Base-by-base conservation (phyloP, 73 alveolate genomes). In the Paramecium pentaurelia region DNA sequence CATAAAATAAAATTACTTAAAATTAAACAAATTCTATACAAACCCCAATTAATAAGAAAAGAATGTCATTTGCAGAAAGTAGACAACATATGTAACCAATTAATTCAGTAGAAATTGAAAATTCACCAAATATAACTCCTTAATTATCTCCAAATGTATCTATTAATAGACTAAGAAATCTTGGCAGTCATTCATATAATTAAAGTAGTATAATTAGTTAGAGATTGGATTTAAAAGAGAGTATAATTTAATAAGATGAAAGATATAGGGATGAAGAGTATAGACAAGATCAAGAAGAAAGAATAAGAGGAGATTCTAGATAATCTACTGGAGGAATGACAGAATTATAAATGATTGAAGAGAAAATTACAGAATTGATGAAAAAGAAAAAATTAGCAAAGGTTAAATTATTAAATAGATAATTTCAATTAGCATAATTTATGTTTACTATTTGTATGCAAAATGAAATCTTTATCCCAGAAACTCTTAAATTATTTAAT, bases 401-500 rank as follows among this genome's bases (percentile, higher is more conserved):
- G 18, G 91, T 77, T 6, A 80, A 80, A 80, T 80, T 80, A 18
- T 47, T 45, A 20, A 80, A 80, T 80, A 80, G 91, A 45, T 12
- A 80, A 47, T 80, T 80, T 45, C 27, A 80, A 80, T 27, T 80
- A 10, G 91, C 91, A 10, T 44, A 80, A 9, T 80, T 80, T 22
- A 80, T 80, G 91, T 80, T 80, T 25, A 80, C 36, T 25, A 80
- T 80, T 80, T 80, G 91, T 47, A 80, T 80, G 91, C 28, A 80
- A 44, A 27, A 44, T 42, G 91, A 80, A 40, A 64, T 80, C 3
- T 80, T 80, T 14, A 80, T 80, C 16, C 91, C 91, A 20, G 91
- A 80, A 80, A 80, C 91, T 18, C 75, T 80, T 8, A 80, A 80
- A 47, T 42, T 80, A 20, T 80, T 80, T 49, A 40, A 34, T 45